Conservation (phyloP, 257 asterid genomes). For the Ligustrum vulgare region DNA sequence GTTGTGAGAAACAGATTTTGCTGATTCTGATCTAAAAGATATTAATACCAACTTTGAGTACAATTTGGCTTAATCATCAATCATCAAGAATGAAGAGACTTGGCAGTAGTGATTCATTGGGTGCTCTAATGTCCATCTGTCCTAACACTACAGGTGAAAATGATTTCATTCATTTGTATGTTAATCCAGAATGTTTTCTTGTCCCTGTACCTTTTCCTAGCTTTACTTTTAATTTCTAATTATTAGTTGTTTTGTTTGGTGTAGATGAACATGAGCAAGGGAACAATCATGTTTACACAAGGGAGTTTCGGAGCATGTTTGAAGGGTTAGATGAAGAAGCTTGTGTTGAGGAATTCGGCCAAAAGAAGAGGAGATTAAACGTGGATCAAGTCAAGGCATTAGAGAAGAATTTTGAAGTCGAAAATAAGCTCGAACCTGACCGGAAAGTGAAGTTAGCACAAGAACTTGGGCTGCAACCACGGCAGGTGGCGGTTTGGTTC, state of each 20-base stretch:
- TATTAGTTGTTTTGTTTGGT: slow-evolving; percentile 26
- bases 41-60: not conserved
- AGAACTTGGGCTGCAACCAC: slow-evolving; percentile 81
- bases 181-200: slow-evolving; percentile 7
- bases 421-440: slow-evolving; percentile 86
- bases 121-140: slow-evolving; percentile 52
- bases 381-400: slow-evolving; percentile 80
- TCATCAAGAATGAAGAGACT: slow-evolving; percentile 10
- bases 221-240: not conserved
- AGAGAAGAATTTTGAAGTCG: slow-evolving; percentile 88
- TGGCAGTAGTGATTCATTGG: slow-evolving; percentile 11
- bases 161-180: not conserved
- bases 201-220: not conserved
- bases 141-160: slow-evolving; percentile 79
- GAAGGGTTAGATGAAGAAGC: slow-evolving; percentile 79
- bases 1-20: not conserved
- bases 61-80: not conserved
- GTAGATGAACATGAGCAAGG: slow-evolving; percentile 52
- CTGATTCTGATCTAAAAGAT: not conserved
- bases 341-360: slow-evolving; percentile 57
- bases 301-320: slow-evolving; percentile 72
- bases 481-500: slow-evolving; percentile 97
- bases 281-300: slow-evolving; percentile 42
- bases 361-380: slow-evolving; percentile 73
- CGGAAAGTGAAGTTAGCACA: slow-evolving; percentile 81